phyloP scores from a whole-genome alignment of 306 rosid species.

The Trifolium fragiferum region DNA sequence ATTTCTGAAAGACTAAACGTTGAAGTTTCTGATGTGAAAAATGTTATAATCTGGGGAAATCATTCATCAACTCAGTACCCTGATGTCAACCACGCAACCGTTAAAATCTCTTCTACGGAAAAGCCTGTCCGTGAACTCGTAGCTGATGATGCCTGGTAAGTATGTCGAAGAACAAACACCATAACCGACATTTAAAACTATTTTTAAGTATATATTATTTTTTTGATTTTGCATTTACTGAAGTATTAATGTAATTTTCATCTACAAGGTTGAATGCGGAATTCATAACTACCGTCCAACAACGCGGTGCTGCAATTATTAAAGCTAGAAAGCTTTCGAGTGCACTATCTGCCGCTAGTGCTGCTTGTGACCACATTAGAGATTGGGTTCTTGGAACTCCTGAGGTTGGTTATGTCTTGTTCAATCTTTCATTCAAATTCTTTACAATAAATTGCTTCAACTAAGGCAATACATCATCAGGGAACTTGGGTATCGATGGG shows the following conservation, averaged over 20 bases:
- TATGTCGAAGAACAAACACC: conserved; percentile 26
- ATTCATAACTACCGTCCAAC: conserved; percentile 93
- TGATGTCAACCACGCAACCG: conserved; percentile 95
- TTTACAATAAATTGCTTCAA: conserved; percentile 1
- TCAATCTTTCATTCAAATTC: neutral
- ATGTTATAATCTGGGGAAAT: conserved; percentile 96
- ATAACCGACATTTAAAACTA: neutral
- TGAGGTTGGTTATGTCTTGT: conserved; percentile 60
- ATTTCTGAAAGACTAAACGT: conserved; percentile 83
- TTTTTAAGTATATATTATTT: neutral
- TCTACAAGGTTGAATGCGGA: conserved; percentile 79
- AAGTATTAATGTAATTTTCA: conserved; percentile 19
- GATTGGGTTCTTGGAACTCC: conserved; percentile 99
- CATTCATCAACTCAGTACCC: conserved; percentile 97
- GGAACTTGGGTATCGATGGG: conserved; percentile 99
- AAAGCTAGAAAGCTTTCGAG: conserved; percentile 96
- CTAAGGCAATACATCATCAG: conserved; percentile 48
- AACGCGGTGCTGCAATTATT: conserved; percentile 98
- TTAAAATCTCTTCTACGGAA: conserved; percentile 65
- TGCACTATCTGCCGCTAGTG: conserved; percentile 95
- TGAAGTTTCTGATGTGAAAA: conserved; percentile 87
- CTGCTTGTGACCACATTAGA: conserved; percentile 97
- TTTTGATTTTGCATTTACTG: neutral
- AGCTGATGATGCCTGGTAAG: conserved; percentile 79
- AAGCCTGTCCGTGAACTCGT: conserved; percentile 83